These are phyloP conservation scores for Pelargonium fulgidum DNA, from an alignment of 441 rosid species.

Conservation along the genomic window DNA sequence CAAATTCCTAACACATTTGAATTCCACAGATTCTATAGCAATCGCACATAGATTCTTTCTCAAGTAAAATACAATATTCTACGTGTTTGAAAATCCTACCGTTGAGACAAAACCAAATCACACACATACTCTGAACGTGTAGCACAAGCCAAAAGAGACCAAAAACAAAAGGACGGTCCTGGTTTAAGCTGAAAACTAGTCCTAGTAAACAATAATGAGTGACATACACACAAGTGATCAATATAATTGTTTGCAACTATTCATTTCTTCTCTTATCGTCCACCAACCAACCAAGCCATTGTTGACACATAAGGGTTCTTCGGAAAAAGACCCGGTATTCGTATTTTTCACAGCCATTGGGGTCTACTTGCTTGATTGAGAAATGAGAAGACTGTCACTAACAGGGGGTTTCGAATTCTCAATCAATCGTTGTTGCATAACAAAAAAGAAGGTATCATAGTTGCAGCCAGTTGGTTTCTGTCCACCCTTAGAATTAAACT, in stretches of 20 bases:
- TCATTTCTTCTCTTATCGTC: background rate
- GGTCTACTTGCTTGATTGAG: constrained; percentile 2
- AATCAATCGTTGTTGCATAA: background rate
- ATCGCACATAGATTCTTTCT: too few species aligned
- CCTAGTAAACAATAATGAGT: too few species aligned
- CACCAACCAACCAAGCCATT: background rate
- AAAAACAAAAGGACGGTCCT: constrained; percentile 8
- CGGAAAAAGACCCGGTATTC: background rate
- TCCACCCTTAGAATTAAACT: background rate
- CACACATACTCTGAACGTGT: constrained; percentile 1
- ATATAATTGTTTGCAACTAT: background rate
- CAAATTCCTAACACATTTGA: too few species aligned
- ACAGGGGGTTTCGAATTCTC: background rate
- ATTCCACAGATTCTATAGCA: too few species aligned
- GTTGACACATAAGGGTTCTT: background rate
- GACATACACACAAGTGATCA: background rate
- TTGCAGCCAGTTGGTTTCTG: background rate
- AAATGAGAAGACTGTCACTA: constrained; percentile 3
- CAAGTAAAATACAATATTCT: too few species aligned
- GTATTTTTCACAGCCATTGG: background rate
- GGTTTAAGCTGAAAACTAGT: background rate
- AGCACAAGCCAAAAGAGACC: constrained; percentile 4
- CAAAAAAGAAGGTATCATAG: background rate
- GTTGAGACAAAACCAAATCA: background rate
- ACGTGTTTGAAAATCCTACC: background rate